phyloP scores from a whole-genome alignment of 306 rosid genomes.

The Vigna unguiculata region DNA sequence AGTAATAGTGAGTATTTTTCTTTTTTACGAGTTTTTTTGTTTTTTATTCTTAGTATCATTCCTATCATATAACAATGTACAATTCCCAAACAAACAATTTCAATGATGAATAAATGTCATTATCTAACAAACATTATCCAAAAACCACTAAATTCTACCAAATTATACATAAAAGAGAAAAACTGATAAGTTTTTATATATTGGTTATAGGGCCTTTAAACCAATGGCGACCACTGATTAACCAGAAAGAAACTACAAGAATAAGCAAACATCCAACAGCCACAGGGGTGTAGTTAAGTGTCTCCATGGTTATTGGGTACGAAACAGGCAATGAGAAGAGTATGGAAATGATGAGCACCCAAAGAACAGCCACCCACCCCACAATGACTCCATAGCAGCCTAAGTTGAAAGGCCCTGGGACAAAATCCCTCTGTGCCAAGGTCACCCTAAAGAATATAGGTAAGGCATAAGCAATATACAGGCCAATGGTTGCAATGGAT shows the following conservation, averaged over 20 bases:
- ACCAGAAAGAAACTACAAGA: conserved; percentile 72
- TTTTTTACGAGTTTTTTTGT: too few relatives aligned
- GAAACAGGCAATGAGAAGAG: conserved; percentile 90
- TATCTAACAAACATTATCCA: too few relatives aligned
- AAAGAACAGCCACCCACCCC: conserved; percentile 87
- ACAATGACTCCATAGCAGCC: conserved; percentile 70
- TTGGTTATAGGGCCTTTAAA: conserved; percentile 87
- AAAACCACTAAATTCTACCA: too few relatives aligned
- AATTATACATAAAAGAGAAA: too few relatives aligned
- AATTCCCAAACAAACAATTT: too few relatives aligned
- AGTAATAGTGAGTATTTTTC: too few relatives aligned
- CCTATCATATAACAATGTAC: too few relatives aligned
- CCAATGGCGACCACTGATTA: conserved; percentile 73
- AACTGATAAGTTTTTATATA: conserved; percentile 30
- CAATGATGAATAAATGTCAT: too few relatives aligned
- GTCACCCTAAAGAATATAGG: conserved; percentile 94
- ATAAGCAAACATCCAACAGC: conserved; percentile 86
- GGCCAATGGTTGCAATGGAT: conserved; percentile 89
- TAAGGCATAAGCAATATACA: conserved; percentile 89
- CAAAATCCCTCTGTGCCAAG: conserved; percentile 70
- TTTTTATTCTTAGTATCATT: too few relatives aligned
- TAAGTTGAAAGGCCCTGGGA: conserved; percentile 84
- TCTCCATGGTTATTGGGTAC: conserved; percentile 74
- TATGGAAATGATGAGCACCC: conserved; percentile 82
- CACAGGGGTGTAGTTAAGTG: conserved; percentile 90